Evolutionary conservation across 1,284 basidiomycete species (phyloP).

Genomic region (Leccinum subspadiceum): DNA sequence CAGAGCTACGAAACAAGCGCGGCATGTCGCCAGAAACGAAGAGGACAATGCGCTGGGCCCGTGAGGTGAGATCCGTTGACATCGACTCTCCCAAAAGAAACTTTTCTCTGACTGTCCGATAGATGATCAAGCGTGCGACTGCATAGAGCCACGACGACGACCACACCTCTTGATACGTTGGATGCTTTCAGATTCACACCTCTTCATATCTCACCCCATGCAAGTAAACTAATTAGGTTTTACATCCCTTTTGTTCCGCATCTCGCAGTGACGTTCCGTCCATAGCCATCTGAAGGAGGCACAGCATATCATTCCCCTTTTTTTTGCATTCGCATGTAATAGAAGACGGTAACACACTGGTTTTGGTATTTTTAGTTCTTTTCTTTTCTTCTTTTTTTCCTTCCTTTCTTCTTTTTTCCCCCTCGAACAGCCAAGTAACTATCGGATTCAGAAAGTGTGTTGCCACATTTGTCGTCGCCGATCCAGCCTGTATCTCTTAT

Average conservation of each 20-base stretch:
- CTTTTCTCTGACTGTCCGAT: neutral
- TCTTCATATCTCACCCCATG: constrained; percentile 33
- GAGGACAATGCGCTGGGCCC: constrained; percentile 80
- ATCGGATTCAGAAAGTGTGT: constrained; percentile 15
- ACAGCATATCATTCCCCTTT: constrained; percentile 44
- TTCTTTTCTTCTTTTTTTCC: constrained; percentile 1
- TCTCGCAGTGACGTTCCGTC: constrained; percentile 30
- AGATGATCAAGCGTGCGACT: constrained; percentile 74
- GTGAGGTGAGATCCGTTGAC: constrained; percentile 56
- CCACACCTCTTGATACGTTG: constrained; percentile 5
- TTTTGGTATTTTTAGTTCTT: constrained; percentile 31
- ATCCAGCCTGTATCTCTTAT: constrained; percentile 26
- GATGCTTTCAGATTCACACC: constrained; percentile 27
- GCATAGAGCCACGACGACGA: constrained; percentile 42
- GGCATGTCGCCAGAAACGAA: constrained; percentile 70
- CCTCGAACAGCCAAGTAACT: constrained; percentile 13
- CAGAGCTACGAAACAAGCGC: constrained; percentile 71
- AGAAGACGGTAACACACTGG: constrained; percentile 33
- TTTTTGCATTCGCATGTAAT: constrained; percentile 44
- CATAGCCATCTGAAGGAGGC: constrained; percentile 61
- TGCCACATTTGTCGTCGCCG: constrained; percentile 5
- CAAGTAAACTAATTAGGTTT: constrained; percentile 45
- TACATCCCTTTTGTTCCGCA: constrained; percentile 16
- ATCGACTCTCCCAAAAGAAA: neutral
- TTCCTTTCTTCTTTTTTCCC: neutral